Evolutionary conservation across 768 basidiomycete genomes (phyloP).

Genomic region (Suillus decipiens): DNA sequence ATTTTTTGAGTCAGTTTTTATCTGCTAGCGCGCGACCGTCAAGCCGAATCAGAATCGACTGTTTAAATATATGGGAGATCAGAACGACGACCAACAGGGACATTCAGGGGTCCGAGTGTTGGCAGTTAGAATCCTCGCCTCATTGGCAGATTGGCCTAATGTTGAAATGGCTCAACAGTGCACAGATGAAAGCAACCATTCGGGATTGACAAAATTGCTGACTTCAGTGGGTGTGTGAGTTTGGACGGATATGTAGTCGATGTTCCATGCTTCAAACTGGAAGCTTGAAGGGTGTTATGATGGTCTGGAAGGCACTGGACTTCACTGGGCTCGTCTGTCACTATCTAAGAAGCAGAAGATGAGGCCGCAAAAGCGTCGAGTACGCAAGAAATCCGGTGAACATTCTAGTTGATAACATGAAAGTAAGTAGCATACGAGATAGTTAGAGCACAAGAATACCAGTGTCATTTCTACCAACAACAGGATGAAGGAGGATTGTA

Average conservation of each 20-base stretch:
- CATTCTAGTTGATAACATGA: neutral
- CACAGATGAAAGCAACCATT: neutral
- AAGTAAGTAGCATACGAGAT: neutral
- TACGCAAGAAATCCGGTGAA: neutral
- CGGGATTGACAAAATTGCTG: neutral
- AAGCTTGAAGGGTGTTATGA: neutral
- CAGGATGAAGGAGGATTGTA: neutral
- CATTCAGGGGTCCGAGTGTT: neutral
- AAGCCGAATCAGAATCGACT: neutral
- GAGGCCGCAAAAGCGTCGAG: neutral
- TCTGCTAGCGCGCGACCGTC: neutral
- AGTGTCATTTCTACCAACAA: neutral
- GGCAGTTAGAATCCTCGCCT: neutral
- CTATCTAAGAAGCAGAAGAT: neutral
- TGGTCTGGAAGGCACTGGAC: too few species aligned
- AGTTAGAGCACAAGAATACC: neutral
- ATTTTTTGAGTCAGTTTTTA: neutral
- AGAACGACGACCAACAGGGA: neutral
- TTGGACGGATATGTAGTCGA: neutral
- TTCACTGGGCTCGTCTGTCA: too few species aligned
- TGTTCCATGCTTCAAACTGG: too few species aligned
- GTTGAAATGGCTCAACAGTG: neutral
- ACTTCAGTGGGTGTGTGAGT: neutral
- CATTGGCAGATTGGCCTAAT: neutral
- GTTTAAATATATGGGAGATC: neutral